Evolutionary conservation across 208 protist genomes (phyloP), one percentile per base, ranked within the genome.

Genomic region (Crithidia fasciculata): DNA sequence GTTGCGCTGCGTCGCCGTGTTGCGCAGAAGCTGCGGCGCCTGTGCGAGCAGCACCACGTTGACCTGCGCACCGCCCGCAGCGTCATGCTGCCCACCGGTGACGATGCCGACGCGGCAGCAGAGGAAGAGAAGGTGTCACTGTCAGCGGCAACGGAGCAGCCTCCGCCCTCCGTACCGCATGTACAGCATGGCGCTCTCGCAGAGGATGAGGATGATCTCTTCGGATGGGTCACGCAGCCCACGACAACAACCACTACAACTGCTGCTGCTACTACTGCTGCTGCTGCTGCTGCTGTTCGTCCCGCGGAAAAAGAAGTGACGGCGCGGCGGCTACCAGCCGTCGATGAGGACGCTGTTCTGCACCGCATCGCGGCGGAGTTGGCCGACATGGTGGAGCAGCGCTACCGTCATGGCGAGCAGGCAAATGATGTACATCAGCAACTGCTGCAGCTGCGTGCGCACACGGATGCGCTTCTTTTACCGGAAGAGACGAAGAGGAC

Each of bases 11-110:
- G 72, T 57, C 72, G 72, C 16, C 72, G 64, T 39, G 53, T 71
- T 12, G 64, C 72, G 37, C 72, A 55, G 57, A 77, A 66, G 72
- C 72, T 77, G 40, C 64, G 52, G 2, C 62, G 64, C 52, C 72
- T 77, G 37, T 60, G 56, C 12, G 66, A 63, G 18, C 47, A 63
- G 40, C 57, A 65, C 13, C 49, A 71, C 49, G 43, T 60, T 0
- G 49, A 65, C 40, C 57, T 77, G 40, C 62, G 72, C 28, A 5
- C 18, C 15, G 55, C 72, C 0, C 59, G 49, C 52, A 13, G 44
- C 4, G 28, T 28, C 28, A 28, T 28, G 28, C 28, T 28, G 28
- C 56, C 59, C 0, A 15, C 56, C 45, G 40, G 54, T 39, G 64
- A 77, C 9, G 57, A 66, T 28, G 44, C n/a, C 3, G 52, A 58